A percentile compares a stretch with the other conserved stretches of the same genome.
These are phyloP conservation scores for Metschnikowia cerradonensis DNA, from an alignment of 805 yeast species.

Conservation along the genomic window DNA sequence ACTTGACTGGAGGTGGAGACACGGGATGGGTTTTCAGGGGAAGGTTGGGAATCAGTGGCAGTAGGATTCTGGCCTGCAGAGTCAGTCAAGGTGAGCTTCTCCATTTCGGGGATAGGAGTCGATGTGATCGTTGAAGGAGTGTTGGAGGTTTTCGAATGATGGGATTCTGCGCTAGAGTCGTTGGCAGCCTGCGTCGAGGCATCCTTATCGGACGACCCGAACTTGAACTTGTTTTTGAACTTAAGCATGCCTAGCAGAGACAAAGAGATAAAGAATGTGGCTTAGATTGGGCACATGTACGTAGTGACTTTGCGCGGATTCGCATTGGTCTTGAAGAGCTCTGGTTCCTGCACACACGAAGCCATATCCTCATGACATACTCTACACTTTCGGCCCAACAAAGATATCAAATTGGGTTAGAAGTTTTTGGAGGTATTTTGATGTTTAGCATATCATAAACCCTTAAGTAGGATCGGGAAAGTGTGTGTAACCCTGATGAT, in stretches of 20 bases:
- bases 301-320: not conserved
- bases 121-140: not conserved
- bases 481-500: no score
- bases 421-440: not conserved
- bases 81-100: not conserved
- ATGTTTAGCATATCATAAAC: no score
- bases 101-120: constrained; percentile 3
- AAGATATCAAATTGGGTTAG: not conserved
- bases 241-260: constrained; percentile 21
- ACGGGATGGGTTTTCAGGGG: not conserved
- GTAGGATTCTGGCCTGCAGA: constrained; percentile 3
- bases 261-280: not conserved
- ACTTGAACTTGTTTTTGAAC: constrained; percentile 30
- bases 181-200: constrained; percentile 1
- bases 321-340: not conserved
- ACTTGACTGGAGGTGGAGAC: not conserved
- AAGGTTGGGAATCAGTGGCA: not conserved
- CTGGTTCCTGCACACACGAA: not conserved
- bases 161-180: not conserved
- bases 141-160: not conserved
- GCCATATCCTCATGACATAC: no score
- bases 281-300: not conserved
- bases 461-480: no score
- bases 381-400: not conserved
- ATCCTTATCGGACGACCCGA: constrained; percentile 20